Conservation (phyloP, 108 stramenopile genomes). For the Skeletonema marinoi region DNA sequence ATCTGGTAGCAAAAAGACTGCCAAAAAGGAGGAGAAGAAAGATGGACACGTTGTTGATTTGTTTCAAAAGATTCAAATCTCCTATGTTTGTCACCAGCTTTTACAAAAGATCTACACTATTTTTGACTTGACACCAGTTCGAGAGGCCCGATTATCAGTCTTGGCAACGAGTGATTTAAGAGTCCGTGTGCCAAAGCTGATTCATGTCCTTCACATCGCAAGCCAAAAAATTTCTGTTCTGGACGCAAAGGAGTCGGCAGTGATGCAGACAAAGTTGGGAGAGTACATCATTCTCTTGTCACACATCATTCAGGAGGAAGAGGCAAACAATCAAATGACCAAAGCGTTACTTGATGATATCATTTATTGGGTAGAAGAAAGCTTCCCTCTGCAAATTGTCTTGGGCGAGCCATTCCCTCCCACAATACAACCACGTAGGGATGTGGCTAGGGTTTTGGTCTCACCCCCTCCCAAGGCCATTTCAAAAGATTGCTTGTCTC, state of each 20-base stretch:
- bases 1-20: neutral
- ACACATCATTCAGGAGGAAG: conserved; percentile 5
- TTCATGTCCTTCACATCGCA: conserved; percentile 10
- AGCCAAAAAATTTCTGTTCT: neutral
- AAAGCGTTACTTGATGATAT: conserved; percentile 23
- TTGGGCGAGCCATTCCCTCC: neutral
- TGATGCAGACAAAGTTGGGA: conserved; percentile 12
- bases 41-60: conserved; percentile 9
- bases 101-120: conserved; percentile 22
- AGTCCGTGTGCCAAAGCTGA: conserved; percentile 5
- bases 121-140: conserved; percentile 5
- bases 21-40: neutral
- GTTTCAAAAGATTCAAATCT: conserved; percentile 23
- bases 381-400: conserved; percentile 3
- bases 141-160: neutral
- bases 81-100: conserved; percentile 25
- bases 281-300: conserved; percentile 35
- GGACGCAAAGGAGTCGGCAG: neutral
- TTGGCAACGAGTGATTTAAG: neutral
- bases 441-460: conserved; percentile 32
- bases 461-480: conserved; percentile 4
- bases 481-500: conserved; percentile 1
- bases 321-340: conserved; percentile 2
- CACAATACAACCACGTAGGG: conserved; percentile 34
- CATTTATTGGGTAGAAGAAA: conserved; percentile 11